Evolutionary conservation across 2,329 filamentous ascomycete species (phyloP), one percentile per base, ranked within the genome.

Genomic region (Fusarium humuli): DNA sequence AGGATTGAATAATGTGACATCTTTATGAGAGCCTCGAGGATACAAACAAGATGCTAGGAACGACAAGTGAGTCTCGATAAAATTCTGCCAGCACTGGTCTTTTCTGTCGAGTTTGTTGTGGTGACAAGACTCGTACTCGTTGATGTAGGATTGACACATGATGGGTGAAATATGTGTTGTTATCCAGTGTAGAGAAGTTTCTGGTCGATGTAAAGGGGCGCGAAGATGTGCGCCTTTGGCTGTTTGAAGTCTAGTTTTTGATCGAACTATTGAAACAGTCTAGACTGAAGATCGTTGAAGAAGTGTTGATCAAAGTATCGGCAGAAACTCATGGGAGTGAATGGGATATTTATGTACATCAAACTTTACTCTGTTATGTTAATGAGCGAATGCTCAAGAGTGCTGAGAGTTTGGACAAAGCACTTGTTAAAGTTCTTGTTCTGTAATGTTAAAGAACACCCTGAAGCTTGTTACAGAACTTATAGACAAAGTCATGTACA

Each of bases 381-480:
- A 12, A 14, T 40, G 23, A 37, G 41, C 25, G 57, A 27, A 23
- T 30, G 14, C 5, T 29, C 11, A 50, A 44, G 13, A 22, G 9
- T 16, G 4, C 34, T 25, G n/a, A 23, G 18, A 29, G n/a, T 16
- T n/a, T 29, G 57, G 57, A 71, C 53, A 72, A 66, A 59, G 56
- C 23, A 32, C 30, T 53, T 57, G 40, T 25, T 20, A 30, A 40
- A 11, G n/a, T 16, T 50, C 34, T 66, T 68, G 63, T 69, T 60
- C 30, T n/a, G 12, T 11, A 30, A 7, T 22, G 8, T 25, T n/a
- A 29, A 61, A 49, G 54, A 69, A 56, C n/a, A 50, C 13, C 13
- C 25, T 46, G 42, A 14, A 12, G 11, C 20, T 45, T 49, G 40
- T 22, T 47, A 23, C 30, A 54, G 27, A 27, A 29, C 40, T 20